Base-by-base conservation (phyloP, 345 rosid species). In the Lepidium aucheri region DNA sequence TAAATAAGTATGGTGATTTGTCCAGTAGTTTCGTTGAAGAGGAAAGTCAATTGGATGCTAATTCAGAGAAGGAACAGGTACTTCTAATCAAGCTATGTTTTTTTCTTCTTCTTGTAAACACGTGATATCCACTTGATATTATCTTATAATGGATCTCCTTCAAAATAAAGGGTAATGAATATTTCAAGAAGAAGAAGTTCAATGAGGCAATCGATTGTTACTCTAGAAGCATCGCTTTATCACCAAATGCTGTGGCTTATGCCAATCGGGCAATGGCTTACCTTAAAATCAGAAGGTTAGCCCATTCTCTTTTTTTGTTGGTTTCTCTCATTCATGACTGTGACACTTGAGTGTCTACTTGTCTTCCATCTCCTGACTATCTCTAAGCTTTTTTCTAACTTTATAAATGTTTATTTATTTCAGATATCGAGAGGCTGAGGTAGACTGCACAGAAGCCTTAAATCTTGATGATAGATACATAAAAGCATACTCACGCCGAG, bases 241-340 rank as follows among this genome's bases (percentile, higher is more conserved):
- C 91, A 12, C 96, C 97, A 32, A 83, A 90, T 26, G 90, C 95
- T 8, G 89, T 94, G 8, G 82, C 95, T 60, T 84, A 79, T 82
- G 97, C 99, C 9, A 93, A 90, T 74, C 80, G 96, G 34, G 99
- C 92, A 8, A 94, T 94, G 95, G 86, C 96, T 67, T 90, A 85
- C 72, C 90, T 94, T 71, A 94, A 87, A 76, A 74, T 88, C 74
- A 85, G 53, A 80, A 88, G 86, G 95, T 75, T 76, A 60, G 77
- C 42, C 7, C 16, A 8, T 30, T 24, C 0, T 24, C 14, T 33
- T 28, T 13, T 13, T 3, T 11, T 0, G 32, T 12, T 18, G 12
- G 8, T 53, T 53, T 28, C n/a, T 12, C 72, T 42, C 10, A 34
- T 42, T 34, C 15, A 14, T 59, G 51, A 60, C 7, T 51, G 17